phyloP scores from a whole-genome alignment of 768 basidiomycete species.

The Agrocybe pediades region DNA sequence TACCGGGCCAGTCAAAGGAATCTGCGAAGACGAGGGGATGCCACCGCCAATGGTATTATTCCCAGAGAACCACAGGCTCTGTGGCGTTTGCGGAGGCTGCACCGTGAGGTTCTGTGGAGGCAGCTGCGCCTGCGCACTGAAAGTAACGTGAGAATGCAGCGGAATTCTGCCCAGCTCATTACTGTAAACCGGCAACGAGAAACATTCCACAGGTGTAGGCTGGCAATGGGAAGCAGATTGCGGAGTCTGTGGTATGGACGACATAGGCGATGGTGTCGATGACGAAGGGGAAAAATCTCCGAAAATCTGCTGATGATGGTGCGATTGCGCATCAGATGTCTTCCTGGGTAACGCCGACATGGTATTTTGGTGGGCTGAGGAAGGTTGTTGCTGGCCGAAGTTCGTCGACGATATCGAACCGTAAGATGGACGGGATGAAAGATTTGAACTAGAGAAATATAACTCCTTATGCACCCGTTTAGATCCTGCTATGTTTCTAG shows the following conservation, averaged over 20 bases:
- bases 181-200: constrained; percentile 57
- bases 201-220: constrained; percentile 17
- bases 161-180: constrained; percentile 61
- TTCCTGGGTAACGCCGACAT: background rate
- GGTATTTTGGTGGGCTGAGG: background rate
- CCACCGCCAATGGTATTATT: background rate
- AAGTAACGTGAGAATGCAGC: constrained; percentile 33
- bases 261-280: background rate
- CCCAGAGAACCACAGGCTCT: constrained; percentile 9
- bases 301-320: background rate
- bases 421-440: background rate
- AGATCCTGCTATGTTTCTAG: constrained; percentile 39
- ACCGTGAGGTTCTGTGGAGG: background rate
- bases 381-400: background rate
- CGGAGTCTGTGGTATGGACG: background rate
- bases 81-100: constrained; percentile 4
- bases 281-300: background rate
- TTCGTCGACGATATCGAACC: background rate
- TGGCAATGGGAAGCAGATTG: constrained; percentile 1
- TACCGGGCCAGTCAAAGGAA: background rate
- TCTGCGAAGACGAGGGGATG: background rate
- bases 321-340: background rate
- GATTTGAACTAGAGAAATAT: background rate
- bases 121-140: constrained; percentile 16
- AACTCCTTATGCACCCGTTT: constrained; percentile 26